Base-by-base conservation (phyloP, 495 filamentous ascomycete genomes). In the Penicillium maclennaniae region DNA sequence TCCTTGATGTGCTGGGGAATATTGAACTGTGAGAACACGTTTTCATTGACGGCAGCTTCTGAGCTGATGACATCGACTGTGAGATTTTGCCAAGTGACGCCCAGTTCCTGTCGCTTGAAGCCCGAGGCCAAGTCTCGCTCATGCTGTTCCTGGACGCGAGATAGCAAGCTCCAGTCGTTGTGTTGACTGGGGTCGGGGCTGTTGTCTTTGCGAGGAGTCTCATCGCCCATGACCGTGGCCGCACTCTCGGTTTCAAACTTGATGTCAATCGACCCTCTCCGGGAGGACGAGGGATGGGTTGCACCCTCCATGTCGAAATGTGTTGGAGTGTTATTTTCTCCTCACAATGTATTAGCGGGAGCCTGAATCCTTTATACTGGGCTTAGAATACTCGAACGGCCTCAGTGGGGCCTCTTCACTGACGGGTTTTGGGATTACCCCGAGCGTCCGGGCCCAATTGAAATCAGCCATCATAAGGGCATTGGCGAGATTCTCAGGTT, bases 11-110 rank as follows among this genome's bases (percentile, higher is more conserved):
- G 58, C 31, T 65, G 58, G 8, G 71, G 71, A 25, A 79, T 73
- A 61, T 83, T 81, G 75, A 83, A 83, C 61, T 83, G 81, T 0
- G 79, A 83, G 2, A 77, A 21, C 19, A 73, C 63, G 43, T 78
- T 79, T 51, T 81, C 77, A 47, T 77, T 74, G 36, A 78, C 68
- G 9, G 74, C 70, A 8, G 75, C 68, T 23, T 79, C 76, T 1
- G 74, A 63, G 21, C 68, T 68, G 49, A 69, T 60, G 27, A 72
- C 74, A 19, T 76, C 62, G 23, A 78, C 74, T 25, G 55, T 70
- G 20, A 78, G 67, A 45, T 81, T 65, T 49, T 72, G 67, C 79
- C 79, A 84, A 7, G 79, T 83, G 43, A 85, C 71, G 45, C 82
- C 82, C 0, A 85, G 68, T 43, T 77, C 68, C 16, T 78, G 70